These are phyloP conservation scores for Blastobotrys elegans DNA, from an alignment of 1,139 yeast species.

Conservation along the genomic window DNA sequence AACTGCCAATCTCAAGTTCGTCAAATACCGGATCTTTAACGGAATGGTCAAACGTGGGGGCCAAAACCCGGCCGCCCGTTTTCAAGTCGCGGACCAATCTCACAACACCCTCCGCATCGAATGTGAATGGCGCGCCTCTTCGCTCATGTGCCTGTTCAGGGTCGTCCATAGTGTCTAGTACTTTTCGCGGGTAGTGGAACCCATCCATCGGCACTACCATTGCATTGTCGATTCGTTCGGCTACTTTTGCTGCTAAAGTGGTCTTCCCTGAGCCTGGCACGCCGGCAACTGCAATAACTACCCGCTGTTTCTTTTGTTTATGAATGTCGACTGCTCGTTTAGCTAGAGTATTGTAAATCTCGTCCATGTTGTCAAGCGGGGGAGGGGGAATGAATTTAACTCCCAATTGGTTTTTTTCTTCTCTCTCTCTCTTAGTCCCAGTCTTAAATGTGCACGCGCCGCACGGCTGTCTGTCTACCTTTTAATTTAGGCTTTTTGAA, in stretches of 20 bases:
- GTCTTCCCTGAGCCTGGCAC: slow-evolving; percentile 84
- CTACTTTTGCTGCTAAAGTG: slow-evolving; percentile 50
- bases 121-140: slow-evolving; percentile 84
- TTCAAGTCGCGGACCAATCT: slow-evolving; percentile 31
- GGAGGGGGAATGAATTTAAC: too few species aligned
- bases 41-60: slow-evolving; percentile 78
- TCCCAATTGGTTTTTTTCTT: too few species aligned
- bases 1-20: slow-evolving; percentile 42
- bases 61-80: slow-evolving; percentile 46
- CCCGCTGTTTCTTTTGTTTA: slow-evolving; percentile 34
- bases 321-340: slow-evolving; percentile 6
- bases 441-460: too few species aligned
- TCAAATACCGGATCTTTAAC: slow-evolving; percentile 54
- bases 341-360: slow-evolving; percentile 3
- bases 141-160: slow-evolving; percentile 53
- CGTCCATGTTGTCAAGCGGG: background rate
- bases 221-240: slow-evolving; percentile 34
- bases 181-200: slow-evolving; percentile 61
- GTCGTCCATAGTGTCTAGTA: slow-evolving; percentile 48
- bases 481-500: too few species aligned
- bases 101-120: slow-evolving; percentile 54
- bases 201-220: slow-evolving; percentile 76
- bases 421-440: too few species aligned
- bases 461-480: too few species aligned
- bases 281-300: slow-evolving; percentile 60